Percentiles rank a stretch among this genome's conserved stretches.
phyloP scores from a whole-genome alignment of 371 early-diverging fungal species.

The Mucor piriformis region DNA sequence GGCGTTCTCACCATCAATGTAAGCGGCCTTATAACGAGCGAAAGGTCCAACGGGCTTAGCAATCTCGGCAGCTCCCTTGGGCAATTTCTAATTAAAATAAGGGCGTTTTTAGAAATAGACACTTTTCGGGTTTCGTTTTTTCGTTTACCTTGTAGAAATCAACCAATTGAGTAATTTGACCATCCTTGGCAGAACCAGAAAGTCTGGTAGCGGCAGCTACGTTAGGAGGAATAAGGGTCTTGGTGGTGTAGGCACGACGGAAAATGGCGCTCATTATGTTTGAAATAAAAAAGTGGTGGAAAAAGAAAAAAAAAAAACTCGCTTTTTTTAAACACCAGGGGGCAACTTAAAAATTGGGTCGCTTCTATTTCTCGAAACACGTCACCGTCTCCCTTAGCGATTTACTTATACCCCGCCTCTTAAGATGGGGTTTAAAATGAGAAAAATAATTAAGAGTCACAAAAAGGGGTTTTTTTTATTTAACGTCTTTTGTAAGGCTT shows the following conservation, averaged over 20 bases:
- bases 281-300: neutral
- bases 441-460: no score
- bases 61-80: constrained; percentile 50
- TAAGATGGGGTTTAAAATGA: no score
- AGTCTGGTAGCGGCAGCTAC: constrained; percentile 54
- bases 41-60: constrained; percentile 52
- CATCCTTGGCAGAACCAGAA: constrained; percentile 48
- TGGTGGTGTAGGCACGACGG: constrained; percentile 61
- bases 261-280: constrained; percentile 47
- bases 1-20: constrained; percentile 70
- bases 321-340: neutral
- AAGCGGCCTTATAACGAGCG: constrained; percentile 63
- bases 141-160: constrained; percentile 54
- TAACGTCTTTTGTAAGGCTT: no score
- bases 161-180: constrained; percentile 48
- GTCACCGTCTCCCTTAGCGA: neutral
- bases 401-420: no score
- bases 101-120: neutral
- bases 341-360: neutral
- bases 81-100: no score
- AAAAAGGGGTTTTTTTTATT: no score
- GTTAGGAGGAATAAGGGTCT: constrained; percentile 59
- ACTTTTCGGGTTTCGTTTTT: neutral
- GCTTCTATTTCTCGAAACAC: neutral
- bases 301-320: neutral